phyloP scores from a whole-genome alignment of 2,329 filamentous ascomycete species.

The Ascochyta clinopodiicola region DNA sequence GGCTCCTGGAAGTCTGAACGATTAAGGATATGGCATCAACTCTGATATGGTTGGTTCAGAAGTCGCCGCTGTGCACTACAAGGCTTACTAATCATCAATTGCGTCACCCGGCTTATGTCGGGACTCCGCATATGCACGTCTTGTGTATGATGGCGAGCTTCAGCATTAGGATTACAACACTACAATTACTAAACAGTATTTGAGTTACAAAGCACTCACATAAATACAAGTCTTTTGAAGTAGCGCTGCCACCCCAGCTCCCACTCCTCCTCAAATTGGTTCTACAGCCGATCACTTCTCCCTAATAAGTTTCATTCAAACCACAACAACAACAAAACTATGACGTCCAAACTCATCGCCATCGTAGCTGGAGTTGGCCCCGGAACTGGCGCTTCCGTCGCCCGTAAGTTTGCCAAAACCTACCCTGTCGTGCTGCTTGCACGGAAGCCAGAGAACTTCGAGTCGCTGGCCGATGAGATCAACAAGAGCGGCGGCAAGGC shows the following conservation, averaged over 20 bases:
- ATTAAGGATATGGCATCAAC: no score
- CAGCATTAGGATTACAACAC: constrained; percentile 29
- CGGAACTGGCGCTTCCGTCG: constrained; percentile 70
- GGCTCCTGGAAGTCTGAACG: no score
- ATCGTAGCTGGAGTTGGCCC: constrained; percentile 76
- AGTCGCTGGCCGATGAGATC: constrained; percentile 72
- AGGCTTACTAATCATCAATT: constrained; percentile 36
- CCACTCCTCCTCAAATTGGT: neutral
- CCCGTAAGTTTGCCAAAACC: constrained; percentile 64
- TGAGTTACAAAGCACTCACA: constrained; percentile 3
- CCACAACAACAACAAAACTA: constrained; percentile 15
- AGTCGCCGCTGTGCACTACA: no score
- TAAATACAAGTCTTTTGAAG: neutral
- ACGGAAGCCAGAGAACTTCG: constrained; percentile 69
- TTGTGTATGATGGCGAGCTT: constrained; percentile 17
- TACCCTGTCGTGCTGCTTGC: constrained; percentile 81
- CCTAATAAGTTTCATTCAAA: neutral
- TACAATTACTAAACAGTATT: constrained; percentile 32
- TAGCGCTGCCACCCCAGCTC: neutral
- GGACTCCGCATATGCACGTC: constrained; percentile 13
- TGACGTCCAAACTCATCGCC: constrained; percentile 65
- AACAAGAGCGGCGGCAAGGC: constrained; percentile 71
- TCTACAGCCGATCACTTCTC: neutral
- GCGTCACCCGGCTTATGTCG: constrained; percentile 30
- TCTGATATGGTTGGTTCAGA: no score